Evolutionary conservation across 2,329 filamentous ascomycete genomes (phyloP).

Genomic region (Ophiostoma ulmi): DNA sequence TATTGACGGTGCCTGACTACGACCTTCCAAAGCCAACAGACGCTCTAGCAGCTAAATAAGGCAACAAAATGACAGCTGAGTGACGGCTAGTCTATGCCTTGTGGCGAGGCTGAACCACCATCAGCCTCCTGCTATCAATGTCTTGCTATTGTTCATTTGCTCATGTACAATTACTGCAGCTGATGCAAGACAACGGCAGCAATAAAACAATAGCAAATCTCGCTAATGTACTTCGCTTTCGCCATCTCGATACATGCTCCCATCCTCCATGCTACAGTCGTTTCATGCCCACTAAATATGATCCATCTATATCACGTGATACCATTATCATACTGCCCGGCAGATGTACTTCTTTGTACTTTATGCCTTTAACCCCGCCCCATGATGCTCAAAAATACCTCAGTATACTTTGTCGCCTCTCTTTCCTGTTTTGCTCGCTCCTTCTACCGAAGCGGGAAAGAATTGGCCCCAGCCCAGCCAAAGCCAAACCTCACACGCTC

Average conservation of each 20-base stretch:
- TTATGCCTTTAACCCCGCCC: not conserved
- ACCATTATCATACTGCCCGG: no score
- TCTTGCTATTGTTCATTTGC: not conserved
- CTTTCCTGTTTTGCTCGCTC: constrained; percentile 12
- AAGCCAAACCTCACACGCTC: constrained; percentile 5
- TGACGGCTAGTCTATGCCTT: not conserved
- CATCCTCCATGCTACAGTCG: not conserved
- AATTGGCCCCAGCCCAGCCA: constrained; percentile 13
- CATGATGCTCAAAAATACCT: not conserved
- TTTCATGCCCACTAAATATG: not conserved
- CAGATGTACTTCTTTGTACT: not conserved
- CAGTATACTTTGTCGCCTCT: not conserved
- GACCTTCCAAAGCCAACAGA: not conserved
- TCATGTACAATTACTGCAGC: not conserved
- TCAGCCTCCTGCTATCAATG: not conserved
- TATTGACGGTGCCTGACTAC: not conserved
- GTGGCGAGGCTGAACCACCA: not conserved
- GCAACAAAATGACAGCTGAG: not conserved
- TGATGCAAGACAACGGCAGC: not conserved
- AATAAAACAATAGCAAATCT: not conserved
- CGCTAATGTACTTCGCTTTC: not conserved
- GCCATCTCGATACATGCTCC: not conserved
- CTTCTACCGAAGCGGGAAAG: constrained; percentile 15
- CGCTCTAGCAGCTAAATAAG: not conserved
- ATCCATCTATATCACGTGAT: not conserved